These are phyloP conservation scores for Pezicula radicicola DNA, from an alignment of 2,329 filamentous ascomycete species.

Conservation along the genomic window DNA sequence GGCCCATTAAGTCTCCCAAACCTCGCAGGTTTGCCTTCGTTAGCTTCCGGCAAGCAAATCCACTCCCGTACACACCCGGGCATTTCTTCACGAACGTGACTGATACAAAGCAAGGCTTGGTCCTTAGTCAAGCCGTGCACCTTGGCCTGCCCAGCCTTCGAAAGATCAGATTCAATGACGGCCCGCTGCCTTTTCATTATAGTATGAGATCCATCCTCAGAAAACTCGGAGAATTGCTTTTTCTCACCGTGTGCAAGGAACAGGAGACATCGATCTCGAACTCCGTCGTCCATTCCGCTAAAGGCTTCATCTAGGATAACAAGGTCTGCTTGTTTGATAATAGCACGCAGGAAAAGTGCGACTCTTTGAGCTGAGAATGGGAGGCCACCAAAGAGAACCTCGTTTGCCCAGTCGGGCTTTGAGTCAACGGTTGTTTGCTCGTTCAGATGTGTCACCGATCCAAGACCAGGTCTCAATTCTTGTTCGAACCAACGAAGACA, in stretches of 20 bases:
- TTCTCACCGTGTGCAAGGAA: conserved; percentile 69
- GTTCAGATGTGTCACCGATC: conserved; percentile 14
- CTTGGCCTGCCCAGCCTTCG: conserved; percentile 41
- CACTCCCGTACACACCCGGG: conserved; percentile 80
- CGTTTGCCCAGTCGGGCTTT: conserved; percentile 59
- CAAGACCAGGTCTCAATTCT: conserved; percentile 58
- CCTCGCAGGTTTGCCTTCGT: conserved; percentile 56
- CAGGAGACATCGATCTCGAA: conserved; percentile 82
- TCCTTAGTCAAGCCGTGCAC: conserved; percentile 61
- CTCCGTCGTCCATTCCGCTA: conserved; percentile 75
- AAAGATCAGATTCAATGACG: conserved; percentile 44
- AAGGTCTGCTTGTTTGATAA: conserved; percentile 78
- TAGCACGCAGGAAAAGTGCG: conserved; percentile 76
- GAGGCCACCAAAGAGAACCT: conserved; percentile 67
- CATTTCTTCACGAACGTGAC: conserved; percentile 87
- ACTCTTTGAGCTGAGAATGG: conserved; percentile 83
- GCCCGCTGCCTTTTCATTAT: background rate
- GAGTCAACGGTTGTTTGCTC: conserved; percentile 26
- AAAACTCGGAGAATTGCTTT: conserved; percentile 32
- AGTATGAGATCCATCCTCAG: conserved; percentile 1
- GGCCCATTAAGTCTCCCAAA: conserved; percentile 64
- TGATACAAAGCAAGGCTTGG: conserved; percentile 89
- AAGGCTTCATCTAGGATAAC: conserved; percentile 87
- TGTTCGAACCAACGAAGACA: conserved; percentile 73
- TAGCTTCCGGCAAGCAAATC: conserved; percentile 79